phyloP scores from a whole-genome alignment of 164 flowering plant species.

The Vitis amurensis region DNA sequence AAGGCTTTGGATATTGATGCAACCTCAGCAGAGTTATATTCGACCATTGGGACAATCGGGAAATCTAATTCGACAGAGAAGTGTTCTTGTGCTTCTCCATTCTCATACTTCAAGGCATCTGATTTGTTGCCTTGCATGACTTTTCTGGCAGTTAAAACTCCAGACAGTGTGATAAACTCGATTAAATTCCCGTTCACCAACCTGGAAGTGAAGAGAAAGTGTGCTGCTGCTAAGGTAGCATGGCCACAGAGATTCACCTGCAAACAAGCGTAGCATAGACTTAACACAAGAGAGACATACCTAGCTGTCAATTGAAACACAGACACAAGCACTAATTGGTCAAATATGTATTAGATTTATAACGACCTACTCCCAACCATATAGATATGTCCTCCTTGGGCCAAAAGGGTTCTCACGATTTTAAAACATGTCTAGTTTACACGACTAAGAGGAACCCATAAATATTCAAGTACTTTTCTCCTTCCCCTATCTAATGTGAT shows the following conservation, averaged over 20 bases:
- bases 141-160: constrained; percentile 61
- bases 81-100: constrained; percentile 21
- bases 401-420: no score
- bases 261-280: no score
- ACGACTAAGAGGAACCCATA: no score
- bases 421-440: no score
- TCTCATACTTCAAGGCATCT: constrained; percentile 15
- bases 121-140: constrained; percentile 19
- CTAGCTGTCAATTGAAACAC: no score
- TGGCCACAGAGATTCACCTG: constrained; percentile 55
- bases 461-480: no score
- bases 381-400: no score
- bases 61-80: constrained; percentile 70
- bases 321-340: no score
- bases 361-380: no score
- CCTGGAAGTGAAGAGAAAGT: constrained; percentile 53
- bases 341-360: no score
- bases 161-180: constrained; percentile 73
- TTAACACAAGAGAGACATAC: no score
- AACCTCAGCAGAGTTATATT: constrained; percentile 39
- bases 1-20: constrained; percentile 49
- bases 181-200: constrained; percentile 36
- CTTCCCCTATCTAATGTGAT: no score
- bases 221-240: constrained; percentile 70
- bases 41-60: constrained; percentile 42